Percentiles rank a stretch among this genome's conserved stretches.
phyloP scores from a whole-genome alignment of 192 early-diverging fungal genomes.

The Backusella sp. region DNA sequence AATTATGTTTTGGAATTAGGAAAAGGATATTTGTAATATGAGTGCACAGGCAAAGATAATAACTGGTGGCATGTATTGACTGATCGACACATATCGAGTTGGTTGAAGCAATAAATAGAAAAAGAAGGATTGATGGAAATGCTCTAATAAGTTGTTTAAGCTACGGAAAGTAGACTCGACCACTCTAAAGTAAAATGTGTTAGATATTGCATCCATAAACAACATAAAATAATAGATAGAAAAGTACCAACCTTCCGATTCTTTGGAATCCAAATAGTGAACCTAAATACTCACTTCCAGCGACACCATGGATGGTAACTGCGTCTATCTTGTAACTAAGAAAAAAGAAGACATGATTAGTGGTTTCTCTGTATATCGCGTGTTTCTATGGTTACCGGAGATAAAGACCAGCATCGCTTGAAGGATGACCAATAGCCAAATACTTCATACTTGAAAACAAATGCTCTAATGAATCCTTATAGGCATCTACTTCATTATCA shows the following conservation, averaged over 20 bases:
- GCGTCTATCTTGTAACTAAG: constrained; percentile 77
- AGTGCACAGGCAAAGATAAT: constrained; percentile 74
- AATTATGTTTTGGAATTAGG: constrained; percentile 23
- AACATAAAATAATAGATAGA: background rate
- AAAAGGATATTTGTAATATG: constrained; percentile 66
- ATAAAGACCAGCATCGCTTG: constrained; percentile 68
- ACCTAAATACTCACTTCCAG: constrained; percentile 32
- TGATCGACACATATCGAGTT: constrained; percentile 80
- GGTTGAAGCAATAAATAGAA: constrained; percentile 91
- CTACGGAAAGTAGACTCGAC: constrained; percentile 82
- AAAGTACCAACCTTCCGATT: constrained; percentile 48
- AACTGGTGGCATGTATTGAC: constrained; percentile 85
- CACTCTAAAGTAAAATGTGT: constrained; percentile 39
- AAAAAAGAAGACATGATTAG: background rate
- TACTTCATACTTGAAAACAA: constrained; percentile 59
- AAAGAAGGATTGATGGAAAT: constrained; percentile 95
- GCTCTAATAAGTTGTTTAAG: constrained; percentile 90
- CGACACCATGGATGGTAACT: constrained; percentile 59
- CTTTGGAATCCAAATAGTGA: constrained; percentile 44
- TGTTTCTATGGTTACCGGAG: constrained; percentile 45
- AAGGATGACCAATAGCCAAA: constrained; percentile 69
- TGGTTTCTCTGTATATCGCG: background rate
- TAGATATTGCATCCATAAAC: background rate
- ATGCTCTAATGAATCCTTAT: constrained; percentile 43
- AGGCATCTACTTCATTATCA: constrained; percentile 36